Conservation (phyloP, 768 basidiomycete species). For the Rhodotorula paludigena region DNA sequence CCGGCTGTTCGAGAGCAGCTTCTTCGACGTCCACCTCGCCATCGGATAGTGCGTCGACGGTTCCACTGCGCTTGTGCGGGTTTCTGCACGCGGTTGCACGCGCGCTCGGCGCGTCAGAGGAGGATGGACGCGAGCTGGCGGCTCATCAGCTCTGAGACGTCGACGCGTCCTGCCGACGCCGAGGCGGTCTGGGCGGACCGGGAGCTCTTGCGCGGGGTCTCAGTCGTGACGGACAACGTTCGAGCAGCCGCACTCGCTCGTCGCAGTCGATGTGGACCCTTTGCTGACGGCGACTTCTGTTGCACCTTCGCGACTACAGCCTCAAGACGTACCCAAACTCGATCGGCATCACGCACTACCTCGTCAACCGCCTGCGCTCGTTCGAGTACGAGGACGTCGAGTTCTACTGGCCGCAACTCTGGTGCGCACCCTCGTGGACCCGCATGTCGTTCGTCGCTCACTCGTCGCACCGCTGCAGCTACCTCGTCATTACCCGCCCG, state of each 20-base stretch:
- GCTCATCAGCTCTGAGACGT: too few relatives aligned
- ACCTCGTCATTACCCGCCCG: slow-evolving; percentile 87
- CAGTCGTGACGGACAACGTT: too few relatives aligned
- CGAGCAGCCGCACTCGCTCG: not conserved
- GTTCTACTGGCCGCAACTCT: slow-evolving; percentile 54
- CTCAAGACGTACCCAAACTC: slow-evolving; percentile 51
- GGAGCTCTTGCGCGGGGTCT: too few relatives aligned
- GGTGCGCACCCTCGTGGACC: slow-evolving; percentile 42
- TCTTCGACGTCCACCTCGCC: slow-evolving; percentile 43
- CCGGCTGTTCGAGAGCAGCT: slow-evolving; percentile 39
- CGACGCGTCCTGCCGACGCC: too few relatives aligned
- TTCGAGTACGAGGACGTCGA: slow-evolving; percentile 52
- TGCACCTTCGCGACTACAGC: slow-evolving; percentile 12
- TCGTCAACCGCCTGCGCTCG: slow-evolving; percentile 49
- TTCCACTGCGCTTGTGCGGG: too few relatives aligned
- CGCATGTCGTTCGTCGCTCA: not conserved
- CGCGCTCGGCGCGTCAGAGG: too few relatives aligned
- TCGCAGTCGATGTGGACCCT: not conserved
- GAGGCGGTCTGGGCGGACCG: too few relatives aligned
- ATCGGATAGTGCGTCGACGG: slow-evolving; percentile 39
- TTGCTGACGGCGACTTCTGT: slow-evolving; percentile 5
- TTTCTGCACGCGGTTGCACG: too few relatives aligned
- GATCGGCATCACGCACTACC: slow-evolving; percentile 52
- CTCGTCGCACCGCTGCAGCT: slow-evolving; percentile 53
- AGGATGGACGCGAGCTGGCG: too few relatives aligned